Evolutionary conservation across 768 basidiomycete species (phyloP).

Genomic region (Xanthoconium purpureum): DNA sequence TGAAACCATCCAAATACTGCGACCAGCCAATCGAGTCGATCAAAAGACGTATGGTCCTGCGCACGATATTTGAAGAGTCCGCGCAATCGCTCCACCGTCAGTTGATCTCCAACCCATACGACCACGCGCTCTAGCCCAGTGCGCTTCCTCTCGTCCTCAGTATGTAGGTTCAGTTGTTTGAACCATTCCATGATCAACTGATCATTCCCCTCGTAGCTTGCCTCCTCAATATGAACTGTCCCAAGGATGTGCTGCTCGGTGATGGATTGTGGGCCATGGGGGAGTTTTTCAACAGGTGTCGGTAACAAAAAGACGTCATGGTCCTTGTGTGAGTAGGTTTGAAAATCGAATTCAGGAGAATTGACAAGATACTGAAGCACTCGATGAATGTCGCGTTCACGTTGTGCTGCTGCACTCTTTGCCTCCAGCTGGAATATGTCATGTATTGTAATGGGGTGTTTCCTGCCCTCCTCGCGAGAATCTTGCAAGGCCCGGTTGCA

Average conservation of each 20-base stretch:
- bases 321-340: constrained; percentile 23
- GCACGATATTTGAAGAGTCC: constrained; percentile 35
- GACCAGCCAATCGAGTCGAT: constrained; percentile 36
- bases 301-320: constrained; percentile 16
- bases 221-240: constrained; percentile 36
- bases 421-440: constrained; percentile 23
- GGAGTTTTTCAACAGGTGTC: constrained; percentile 25
- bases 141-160: constrained; percentile 19
- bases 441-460: neutral
- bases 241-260: constrained; percentile 37
- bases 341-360: constrained; percentile 29
- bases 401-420: neutral
- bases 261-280: constrained; percentile 24
- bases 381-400: neutral
- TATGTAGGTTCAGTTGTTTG: constrained; percentile 12
- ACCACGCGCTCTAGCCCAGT: constrained; percentile 25
- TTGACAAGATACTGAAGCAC: constrained; percentile 30
- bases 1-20: constrained; percentile 42
- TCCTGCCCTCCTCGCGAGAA: constrained; percentile 2
- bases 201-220: constrained; percentile 38
- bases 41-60: constrained; percentile 39
- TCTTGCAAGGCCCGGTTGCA: constrained; percentile 22
- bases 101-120: constrained; percentile 36
- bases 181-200: constrained; percentile 17
- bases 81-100: constrained; percentile 35